Evolutionary conservation across 2,329 filamentous ascomycete species (phyloP), one percentile per base, ranked within the genome.

Genomic region (Colletotrichum sp.): DNA sequence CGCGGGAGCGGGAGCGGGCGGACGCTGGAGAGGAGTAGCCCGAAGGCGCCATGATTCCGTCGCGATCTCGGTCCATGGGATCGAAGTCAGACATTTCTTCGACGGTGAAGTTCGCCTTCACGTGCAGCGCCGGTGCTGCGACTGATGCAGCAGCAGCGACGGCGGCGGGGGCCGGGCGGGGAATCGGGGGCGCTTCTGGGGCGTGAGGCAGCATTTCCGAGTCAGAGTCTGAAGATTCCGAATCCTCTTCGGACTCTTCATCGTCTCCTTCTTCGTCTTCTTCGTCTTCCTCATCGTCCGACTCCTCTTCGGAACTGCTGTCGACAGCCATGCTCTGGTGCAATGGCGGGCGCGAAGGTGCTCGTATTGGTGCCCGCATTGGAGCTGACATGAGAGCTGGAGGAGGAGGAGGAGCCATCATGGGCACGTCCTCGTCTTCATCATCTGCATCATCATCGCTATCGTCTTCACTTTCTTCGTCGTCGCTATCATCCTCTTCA

Each of bases 41-140:
- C 15, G 85, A 83, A 0, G 89, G 89, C 12, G 81, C 83, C 28
- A 90, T 79, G 30, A 88, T 82, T 36, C 85, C 84, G 28, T 85
- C 80, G 21, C 84, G 84, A 6, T 88, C 87, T 55, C 83, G 84
- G 30, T 87, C 87, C 84, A 85, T 85, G 4, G 85, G 83, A 67
- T 86, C 87, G 71, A 88, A 84, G 76, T 89, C 84, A 79, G 80
- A 83, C 28, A 86, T 75, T 68, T 87, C 88, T 75, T 90, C 88
- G 34, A 90, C 83, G 13, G 82, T 80, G 48, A 90, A 85, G 43
- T 82, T 61, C 39, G 70, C 66, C 57, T 74, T 34, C 9, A 48
- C n/a, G 10, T 48, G 6, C 10, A 13, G 43, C n/a, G 43, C 43
- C 13, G 43, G 10, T 21, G 43, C n/a, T 13, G 59, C 16, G 30